Base-by-base conservation (phyloP, 148 eudicot species). In the Mesembryanthemum crystallinum region DNA sequence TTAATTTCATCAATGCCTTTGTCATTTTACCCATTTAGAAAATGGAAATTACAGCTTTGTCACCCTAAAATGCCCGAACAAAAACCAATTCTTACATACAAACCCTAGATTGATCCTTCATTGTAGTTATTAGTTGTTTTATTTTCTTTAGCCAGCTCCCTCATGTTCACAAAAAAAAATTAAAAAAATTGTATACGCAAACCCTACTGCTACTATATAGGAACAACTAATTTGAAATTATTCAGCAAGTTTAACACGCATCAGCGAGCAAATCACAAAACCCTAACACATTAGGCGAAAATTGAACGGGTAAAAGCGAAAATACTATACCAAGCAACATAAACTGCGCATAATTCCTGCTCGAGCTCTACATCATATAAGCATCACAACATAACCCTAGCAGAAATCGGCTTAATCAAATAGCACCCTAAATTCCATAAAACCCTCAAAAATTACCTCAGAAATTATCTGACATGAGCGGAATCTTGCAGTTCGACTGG, bases 401-500 rank as follows among this genome's bases (percentile, higher is more conserved):
- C 0, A 23, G 6, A 65, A n/a, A 23, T n/a, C 18, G 21, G 21
- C 29, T 20, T 18, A 20, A 35, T 33, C 14, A 8, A 65, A 11
- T 30, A 20, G 49, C 49, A n/a, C 14, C 67, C 10, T 18, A 39
- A 37, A 1, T 35, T 8, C 35, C 49, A 65, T 8, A 37, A 64
- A 33, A 20, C 45, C 12, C 4, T 1, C 17, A 18, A 64, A 64
- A 62, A 1, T 4, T 72, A 92, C 98, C 98, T 90, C 96, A 18
- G 96, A 89, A 74, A 88, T 83, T 8, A 92, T 84, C 85, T 92
- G 96, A 66, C 93, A 90, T 13, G 93, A 86, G 60, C 96, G 84
- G 79, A 88, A 89, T 77, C 98, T 84, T 9, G 87, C 90, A 9
- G 89, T 86, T 77, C 83, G 89, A 54, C 86, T 81, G 18, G 96